Evolutionary conservation across 2,329 filamentous ascomycete species (phyloP), one percentile per base, ranked within the genome.

Genomic region (Aspergillus sp.): DNA sequence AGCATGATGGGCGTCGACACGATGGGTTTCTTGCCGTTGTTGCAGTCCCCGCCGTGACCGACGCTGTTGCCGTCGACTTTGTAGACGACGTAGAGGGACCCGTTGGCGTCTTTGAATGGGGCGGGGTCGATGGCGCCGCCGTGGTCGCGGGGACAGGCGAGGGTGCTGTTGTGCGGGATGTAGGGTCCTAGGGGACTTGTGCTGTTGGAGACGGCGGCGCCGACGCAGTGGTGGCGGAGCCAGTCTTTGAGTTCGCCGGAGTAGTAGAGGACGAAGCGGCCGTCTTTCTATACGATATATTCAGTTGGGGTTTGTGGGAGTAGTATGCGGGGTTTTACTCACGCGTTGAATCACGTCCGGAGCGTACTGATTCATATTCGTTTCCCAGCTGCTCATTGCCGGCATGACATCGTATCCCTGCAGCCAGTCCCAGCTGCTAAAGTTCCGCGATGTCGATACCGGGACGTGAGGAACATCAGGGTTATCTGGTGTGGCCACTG

Each of bases 81-180:
- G 76, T 88, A 89, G 17, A 84, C 74, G 19, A 89, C 77, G 68
- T 87, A 89, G 6, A 82, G 77, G 36, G 72, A 80, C 25, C 83
- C 83, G 45, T 81, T 79, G 1, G 32, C 45, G 66, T 89, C 86
- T n/a, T 73, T 67, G 70, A 87, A 89, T 4, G 83, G 84, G 0
- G 84, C 79, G 0, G 86, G 79, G 68, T 89, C 87, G 64, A 89
- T 89, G 43, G 85, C 84, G 52, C 86, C 87, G 23, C 86, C 86
- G 53, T 79, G 67, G 48, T 75, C 70, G 15, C 78, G 67, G 1
- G 83, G 81, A 64, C 86, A 89, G 25, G 80, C 80, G 30, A 87
- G 74, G 1, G 84, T 80, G 17, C 75, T 65, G 8, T 75, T 69
- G 6, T 77, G 67, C 1, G 85, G 79, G 7, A 61, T 68, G 67